Conservation (phyloP, 2,329 filamentous ascomycete species). For the Xylaria sp. region DNA sequence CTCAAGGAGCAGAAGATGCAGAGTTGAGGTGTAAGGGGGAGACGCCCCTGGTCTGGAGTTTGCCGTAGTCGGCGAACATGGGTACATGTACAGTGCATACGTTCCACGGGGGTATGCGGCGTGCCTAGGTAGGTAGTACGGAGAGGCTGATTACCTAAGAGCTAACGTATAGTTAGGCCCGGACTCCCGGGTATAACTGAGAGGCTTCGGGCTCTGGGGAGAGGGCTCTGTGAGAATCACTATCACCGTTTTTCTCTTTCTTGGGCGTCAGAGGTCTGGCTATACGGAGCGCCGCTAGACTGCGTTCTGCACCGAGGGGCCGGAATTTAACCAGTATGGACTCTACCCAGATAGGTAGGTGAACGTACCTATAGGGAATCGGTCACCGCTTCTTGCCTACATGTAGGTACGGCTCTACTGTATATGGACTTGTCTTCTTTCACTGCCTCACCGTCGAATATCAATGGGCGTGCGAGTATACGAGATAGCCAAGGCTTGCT, state of each 20-base stretch:
- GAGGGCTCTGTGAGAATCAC: background rate
- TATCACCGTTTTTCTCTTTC: background rate
- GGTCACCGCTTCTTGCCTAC: background rate
- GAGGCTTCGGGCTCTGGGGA: background rate
- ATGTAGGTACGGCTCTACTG: too few species aligned
- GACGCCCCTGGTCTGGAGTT: too few species aligned
- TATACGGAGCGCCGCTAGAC: too few species aligned
- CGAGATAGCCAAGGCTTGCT: background rate
- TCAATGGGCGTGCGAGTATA: background rate
- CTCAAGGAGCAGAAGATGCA: constrained; percentile 5
- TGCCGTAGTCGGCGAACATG: background rate
- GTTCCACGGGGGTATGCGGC: too few species aligned
- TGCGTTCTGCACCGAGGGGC: too few species aligned
- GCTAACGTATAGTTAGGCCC: background rate
- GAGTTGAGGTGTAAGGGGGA: too few species aligned
- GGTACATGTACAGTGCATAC: background rate
- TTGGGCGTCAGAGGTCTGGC: too few species aligned
- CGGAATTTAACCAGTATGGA: background rate
- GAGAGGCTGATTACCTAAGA: too few species aligned
- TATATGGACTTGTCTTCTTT: background rate
- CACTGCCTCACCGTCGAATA: background rate
- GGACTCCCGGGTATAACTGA: background rate
- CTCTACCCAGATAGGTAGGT: background rate
- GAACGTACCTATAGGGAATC: background rate
- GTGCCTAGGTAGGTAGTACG: too few species aligned